Base-by-base conservation (phyloP, 192 early-diverging fungal species). In the Entomortierella beljakovae region DNA sequence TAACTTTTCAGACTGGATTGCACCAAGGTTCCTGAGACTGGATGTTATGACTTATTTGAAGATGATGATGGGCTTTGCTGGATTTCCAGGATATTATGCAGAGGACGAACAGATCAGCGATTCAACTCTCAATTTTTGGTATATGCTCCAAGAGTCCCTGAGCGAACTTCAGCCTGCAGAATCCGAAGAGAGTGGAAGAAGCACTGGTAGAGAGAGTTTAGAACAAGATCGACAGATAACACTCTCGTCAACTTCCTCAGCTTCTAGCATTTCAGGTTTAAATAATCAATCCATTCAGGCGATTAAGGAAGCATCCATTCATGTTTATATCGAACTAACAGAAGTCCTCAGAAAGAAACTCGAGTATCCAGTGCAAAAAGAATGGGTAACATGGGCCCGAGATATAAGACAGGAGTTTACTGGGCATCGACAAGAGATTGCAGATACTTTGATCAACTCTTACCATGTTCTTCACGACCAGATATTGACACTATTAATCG, bases 51-150 rank as follows among this genome's bases (percentile, higher is more conserved):
- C 66, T 26, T 83, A 84, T 6, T 70, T 88, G 56, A 67, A 84
- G 42, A 82, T 86, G 82, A 85, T 90, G 71, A 81, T 94, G 66
- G 87, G 83, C 16, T 86, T 93, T 66, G 89, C 88, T 16, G 86
- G 86, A 58, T 93, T 88, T 62, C 88, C 91, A 5, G 93, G 93
- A 3, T 85, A 90, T 55, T 89, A 85, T 43, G 92, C 87, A 5
- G 80, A 86, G 31, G 89, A 91, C 59, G 90, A 94, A 70, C 88
- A 88, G 31, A 77, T 91, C 63, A 90, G 89, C 56, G 92, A 91
- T 46, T 81, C 90, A 46, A 84, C 92, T 6, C 86, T 93, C 20
- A 87, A 89, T 58, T 90, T 93, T 61, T 94, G 93, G 93, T 91
- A 86, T 37, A 66, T 88, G 50, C 69, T 93, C 13, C 92, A 94